Evolutionary conservation across 441 rosid species (phyloP), one percentile per base, ranked within the genome.

Genomic region (Arabidopsis hybrid): DNA sequence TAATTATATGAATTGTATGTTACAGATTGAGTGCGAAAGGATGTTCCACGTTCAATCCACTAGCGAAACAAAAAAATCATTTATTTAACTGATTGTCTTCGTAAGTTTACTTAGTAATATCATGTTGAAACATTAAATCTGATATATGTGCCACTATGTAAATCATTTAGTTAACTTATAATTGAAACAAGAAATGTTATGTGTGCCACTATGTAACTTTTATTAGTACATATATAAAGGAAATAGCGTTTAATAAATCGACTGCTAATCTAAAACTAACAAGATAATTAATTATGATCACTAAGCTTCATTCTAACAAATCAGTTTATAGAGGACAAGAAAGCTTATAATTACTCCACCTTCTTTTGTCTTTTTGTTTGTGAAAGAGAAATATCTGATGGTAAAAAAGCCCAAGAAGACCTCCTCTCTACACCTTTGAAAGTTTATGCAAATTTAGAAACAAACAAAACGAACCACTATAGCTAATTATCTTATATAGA

Each of bases 401-500:
- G 26, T 59, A 39, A 38, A 36, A 59, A 59, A 59, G 32, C 64
- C 64, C 64, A 59, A 38, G 64, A 59, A 38, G 31, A n/a, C 64
- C 64, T n/a, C 60, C 8, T n/a, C 21, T 0, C 6, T 56, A 56
- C 12, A 53, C 0, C 6, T 53, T 9, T 34, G 3, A 55, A 14
- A 14, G 6, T 57, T 34, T n/a, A 32, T 14, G 14, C 9, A 11
- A 6, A 12, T 29, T 53, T 53, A 29, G 32, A 31, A 31, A 31
- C 32, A 31, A 31, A 31, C 32, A 31, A 31, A 31, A 31, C 4
- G 32, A 5, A 4, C 32, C 32, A 4, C 6, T 29, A 29, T 3
- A 0, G 31, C 4, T 31, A 31, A 31, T 31, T 31, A 31, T 31
- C 32, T 31, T 31, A 31, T 31, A 31, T 4, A 31, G 32, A 31